Evolutionary conservation across 2,329 filamentous ascomycete genomes (phyloP), one percentile per base, ranked within the genome.

Genomic region (Akanthomyces dipterigenus): DNA sequence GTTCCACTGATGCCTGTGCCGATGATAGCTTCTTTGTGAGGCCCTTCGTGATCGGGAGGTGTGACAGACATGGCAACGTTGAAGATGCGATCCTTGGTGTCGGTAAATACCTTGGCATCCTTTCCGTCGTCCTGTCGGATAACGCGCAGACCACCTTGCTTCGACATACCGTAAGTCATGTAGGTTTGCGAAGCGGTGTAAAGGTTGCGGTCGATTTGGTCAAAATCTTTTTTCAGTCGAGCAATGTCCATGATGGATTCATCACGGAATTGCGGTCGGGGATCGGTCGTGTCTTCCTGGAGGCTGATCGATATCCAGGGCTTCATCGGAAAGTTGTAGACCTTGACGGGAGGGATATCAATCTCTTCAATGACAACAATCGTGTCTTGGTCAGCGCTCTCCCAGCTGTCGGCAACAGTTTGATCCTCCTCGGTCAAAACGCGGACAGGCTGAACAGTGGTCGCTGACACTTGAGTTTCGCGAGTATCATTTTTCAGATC

Each of bases 301-400:
- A 98, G 84, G 14, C 85, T 87, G 70, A 99, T 95, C 22, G 93
- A 89, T 66, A 96, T 93, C 82, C 96, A 99, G 4, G 95, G 95
- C 74, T 89, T 91, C 88, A 99, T 91, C 18, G 95, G 95, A 73
- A 99, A 96, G 74, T 96, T 96, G 78, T 90, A 95, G 51, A 98
- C 93, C 71, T 85, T 88, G 66, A 96, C 86, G 28, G 86, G 81
- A 50, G 81, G 77, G 4, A 84, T 75, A 56, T 85, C 82, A 62
- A 87, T 86, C 66, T 88, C 86, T 72, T 91, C 89, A 38, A 85
- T 82, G 51, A 83, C 79, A 22, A 82, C 79, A 70, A 85, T 81
- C 70, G 86, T 82, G 63, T 89, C 88, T 64, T 88, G 86, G 60
- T 93, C 91, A 4, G 89, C 90, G 65, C 88, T 96, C 78, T 96